phyloP scores from a whole-genome alignment of 2,329 filamentous ascomycete species.

The Alternaria ventricosa region DNA sequence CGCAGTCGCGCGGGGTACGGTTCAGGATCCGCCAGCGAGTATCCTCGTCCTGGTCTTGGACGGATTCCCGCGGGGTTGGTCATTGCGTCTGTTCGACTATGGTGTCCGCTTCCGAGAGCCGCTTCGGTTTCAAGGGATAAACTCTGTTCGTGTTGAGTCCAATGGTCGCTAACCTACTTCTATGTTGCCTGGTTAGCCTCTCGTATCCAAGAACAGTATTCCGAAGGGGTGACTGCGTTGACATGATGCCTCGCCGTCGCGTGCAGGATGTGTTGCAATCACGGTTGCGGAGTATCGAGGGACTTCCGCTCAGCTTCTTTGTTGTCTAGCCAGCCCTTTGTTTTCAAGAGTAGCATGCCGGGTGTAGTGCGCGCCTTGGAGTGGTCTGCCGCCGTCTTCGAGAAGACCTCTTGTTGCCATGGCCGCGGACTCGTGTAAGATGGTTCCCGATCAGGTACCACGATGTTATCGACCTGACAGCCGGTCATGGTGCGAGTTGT shows the following conservation, averaged over 20 bases:
- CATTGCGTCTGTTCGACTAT: neutral
- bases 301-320: neutral
- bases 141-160: neutral
- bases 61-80: neutral
- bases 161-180: neutral
- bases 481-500: no score
- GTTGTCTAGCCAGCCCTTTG: neutral
- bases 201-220: neutral
- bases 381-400: neutral
- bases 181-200: neutral
- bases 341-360: neutral
- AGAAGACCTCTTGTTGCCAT: neutral
- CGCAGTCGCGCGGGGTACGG: neutral
- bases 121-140: neutral
- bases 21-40: neutral
- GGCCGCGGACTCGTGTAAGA: neutral
- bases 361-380: neutral
- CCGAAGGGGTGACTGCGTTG: no score
- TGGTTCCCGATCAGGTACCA: neutral
- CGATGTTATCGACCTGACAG: neutral
- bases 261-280: neutral
- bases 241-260: neutral
- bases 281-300: neutral
- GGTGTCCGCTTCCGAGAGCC: neutral
- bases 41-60: neutral